Evolutionary conservation across 352 stramenopile species (phyloP).

Genomic region (Heterotrichella gracilis): DNA sequence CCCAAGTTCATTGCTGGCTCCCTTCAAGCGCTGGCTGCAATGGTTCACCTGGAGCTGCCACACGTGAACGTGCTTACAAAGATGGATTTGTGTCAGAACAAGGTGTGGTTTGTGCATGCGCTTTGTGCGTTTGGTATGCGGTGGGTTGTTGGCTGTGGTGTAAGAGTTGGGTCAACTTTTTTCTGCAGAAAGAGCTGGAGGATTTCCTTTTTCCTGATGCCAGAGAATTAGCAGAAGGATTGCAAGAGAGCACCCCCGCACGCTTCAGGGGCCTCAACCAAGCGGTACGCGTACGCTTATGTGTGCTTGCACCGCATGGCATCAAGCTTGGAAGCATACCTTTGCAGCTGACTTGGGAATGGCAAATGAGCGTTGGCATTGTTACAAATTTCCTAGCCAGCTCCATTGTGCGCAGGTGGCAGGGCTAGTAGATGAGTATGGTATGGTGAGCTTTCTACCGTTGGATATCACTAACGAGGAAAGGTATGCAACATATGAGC

Average conservation of each 20-base stretch:
- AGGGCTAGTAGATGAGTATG: slow-evolving; percentile 52
- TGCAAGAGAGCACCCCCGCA: background rate
- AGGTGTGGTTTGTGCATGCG: too few relatives aligned
- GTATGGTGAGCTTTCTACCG: slow-evolving; percentile 77
- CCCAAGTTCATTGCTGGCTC: slow-evolving; percentile 87
- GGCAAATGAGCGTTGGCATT: too few relatives aligned
- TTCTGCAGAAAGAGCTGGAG: too few relatives aligned
- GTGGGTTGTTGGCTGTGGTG: too few relatives aligned
- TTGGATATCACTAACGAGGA: slow-evolving; percentile 82
- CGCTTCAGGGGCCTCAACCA: background rate
- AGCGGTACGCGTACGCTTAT: background rate
- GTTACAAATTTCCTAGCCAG: background rate
- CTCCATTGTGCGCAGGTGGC: background rate
- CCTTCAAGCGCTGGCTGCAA: slow-evolving; percentile 69
- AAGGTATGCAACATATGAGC: too few relatives aligned
- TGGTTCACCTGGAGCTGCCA: slow-evolving; percentile 89
- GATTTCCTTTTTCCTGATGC: background rate
- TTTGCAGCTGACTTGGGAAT: too few relatives aligned
- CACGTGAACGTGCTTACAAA: slow-evolving; percentile 59
- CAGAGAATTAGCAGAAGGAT: background rate
- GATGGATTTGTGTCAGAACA: slow-evolving; percentile 47
- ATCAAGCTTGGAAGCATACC: too few relatives aligned
- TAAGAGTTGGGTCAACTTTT: too few relatives aligned
- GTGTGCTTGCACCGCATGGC: background rate
- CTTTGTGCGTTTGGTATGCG: too few relatives aligned